Conservation (phyloP, 208 protist species). For the Naegleria lovaniensis region DNA sequence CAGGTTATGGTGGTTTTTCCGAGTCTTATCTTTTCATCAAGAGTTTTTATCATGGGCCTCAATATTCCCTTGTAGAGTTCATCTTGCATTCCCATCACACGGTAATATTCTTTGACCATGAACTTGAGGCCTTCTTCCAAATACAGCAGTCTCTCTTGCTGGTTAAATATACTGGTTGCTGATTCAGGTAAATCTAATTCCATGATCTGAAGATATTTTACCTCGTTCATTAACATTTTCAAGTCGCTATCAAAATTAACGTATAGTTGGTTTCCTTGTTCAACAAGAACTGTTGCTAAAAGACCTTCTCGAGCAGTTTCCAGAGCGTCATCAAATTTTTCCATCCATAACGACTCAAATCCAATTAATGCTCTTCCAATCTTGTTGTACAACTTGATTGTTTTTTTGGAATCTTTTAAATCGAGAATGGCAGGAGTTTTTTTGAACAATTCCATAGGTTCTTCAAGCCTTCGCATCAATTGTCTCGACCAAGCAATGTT, state of each 20-base stretch:
- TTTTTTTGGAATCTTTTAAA: slow-evolving; percentile 45
- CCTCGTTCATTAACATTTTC: slow-evolving; percentile 57
- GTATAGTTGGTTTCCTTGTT: slow-evolving; percentile 45
- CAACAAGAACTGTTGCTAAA: slow-evolving; percentile 53
- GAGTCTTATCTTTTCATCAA: slow-evolving; percentile 48
- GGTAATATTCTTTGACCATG: slow-evolving; percentile 52
- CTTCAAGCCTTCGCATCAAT: slow-evolving; percentile 50
- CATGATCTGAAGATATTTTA: slow-evolving; percentile 47
- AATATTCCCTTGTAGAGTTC: slow-evolving; percentile 43
- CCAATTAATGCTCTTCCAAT: slow-evolving; percentile 48
- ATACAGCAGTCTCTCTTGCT: slow-evolving; percentile 49
- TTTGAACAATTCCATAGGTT: slow-evolving; percentile 51
- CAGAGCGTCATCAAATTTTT: slow-evolving; percentile 45
- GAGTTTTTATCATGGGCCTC: slow-evolving; percentile 38
- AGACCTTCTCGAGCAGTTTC: slow-evolving; percentile 44
- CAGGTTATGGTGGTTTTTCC: slow-evolving; percentile 54
- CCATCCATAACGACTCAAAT: slow-evolving; percentile 50
- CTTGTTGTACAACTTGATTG: slow-evolving; percentile 60
- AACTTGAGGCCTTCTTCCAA: slow-evolving; percentile 49
- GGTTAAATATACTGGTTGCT: slow-evolving; percentile 48
- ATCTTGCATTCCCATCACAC: slow-evolving; percentile 36
- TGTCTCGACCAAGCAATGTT: slow-evolving; percentile 54
- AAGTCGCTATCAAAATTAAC: slow-evolving; percentile 64
- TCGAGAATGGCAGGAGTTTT: slow-evolving; percentile 40
- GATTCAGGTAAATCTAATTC: slow-evolving; percentile 49